Conservation (phyloP, 257 asterid genomes). For the Solanum tarapatanum region DNA sequence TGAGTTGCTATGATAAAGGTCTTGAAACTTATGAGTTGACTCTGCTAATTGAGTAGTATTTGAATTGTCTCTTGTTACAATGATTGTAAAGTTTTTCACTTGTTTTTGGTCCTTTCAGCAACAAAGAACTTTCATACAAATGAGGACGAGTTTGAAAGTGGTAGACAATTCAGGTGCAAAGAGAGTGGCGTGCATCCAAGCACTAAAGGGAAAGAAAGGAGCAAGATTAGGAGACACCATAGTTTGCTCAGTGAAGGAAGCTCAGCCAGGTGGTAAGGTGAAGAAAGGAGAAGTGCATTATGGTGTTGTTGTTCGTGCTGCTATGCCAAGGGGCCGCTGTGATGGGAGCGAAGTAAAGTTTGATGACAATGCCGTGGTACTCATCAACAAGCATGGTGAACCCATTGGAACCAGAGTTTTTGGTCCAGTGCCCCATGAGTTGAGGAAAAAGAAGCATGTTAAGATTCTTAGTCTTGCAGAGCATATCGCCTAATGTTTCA, state of each 20-base stretch:
- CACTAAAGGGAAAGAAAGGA: constrained; percentile 79
- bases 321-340: constrained; percentile 80
- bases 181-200: constrained; percentile 83
- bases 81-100: background rate
- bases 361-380: constrained; percentile 86
- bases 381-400: constrained; percentile 80
- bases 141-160: constrained; percentile 84
- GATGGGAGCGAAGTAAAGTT: constrained; percentile 90
- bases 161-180: constrained; percentile 97
- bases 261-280: constrained; percentile 83
- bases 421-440: constrained; percentile 91
- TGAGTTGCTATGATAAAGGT: background rate
- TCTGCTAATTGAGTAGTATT: background rate
- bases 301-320: constrained; percentile 91
- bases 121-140: constrained; percentile 82
- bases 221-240: constrained; percentile 85
- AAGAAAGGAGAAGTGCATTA: constrained; percentile 76
- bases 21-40: background rate
- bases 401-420: constrained; percentile 93
- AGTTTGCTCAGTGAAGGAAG: constrained; percentile 86
- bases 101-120: constrained; percentile 38
- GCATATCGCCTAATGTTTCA: constrained; percentile 44
- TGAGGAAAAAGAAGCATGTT: constrained; percentile 90
- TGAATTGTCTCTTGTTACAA: background rate
- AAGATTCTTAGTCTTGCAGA: constrained; percentile 94